These are phyloP conservation scores for Candida dubliniensis DNA, from an alignment of 1,139 yeast species.

Conservation along the genomic window DNA sequence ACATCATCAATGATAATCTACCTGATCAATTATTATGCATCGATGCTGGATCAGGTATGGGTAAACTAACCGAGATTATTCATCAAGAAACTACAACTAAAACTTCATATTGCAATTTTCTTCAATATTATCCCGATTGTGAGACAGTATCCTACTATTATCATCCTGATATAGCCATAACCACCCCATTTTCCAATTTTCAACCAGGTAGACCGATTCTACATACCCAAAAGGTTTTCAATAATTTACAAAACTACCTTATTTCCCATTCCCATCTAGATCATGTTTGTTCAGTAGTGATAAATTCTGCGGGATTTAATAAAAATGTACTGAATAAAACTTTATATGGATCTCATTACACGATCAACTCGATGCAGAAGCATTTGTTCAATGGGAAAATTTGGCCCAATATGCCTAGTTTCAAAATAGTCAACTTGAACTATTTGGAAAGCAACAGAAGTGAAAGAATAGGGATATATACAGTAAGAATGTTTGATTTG, in stretches of 20 bases:
- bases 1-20: slow-evolving; percentile 27
- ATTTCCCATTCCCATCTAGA: slow-evolving; percentile 87
- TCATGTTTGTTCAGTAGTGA: slow-evolving; percentile 66
- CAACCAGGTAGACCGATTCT: slow-evolving; percentile 7
- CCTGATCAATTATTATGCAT: slow-evolving; percentile 52
- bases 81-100: slow-evolving; percentile 21
- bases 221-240: slow-evolving; percentile 30
- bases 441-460: slow-evolving; percentile 19
- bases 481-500: slow-evolving; percentile 35
- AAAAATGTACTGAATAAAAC: slow-evolving; percentile 20
- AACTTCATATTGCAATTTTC: slow-evolving; percentile 16
- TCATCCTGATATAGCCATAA: slow-evolving; percentile 17
- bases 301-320: slow-evolving; percentile 66
- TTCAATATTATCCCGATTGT: slow-evolving; percentile 30
- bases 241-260: slow-evolving; percentile 45
- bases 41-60: slow-evolving; percentile 80
- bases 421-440: slow-evolving; percentile 28
- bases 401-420: slow-evolving; percentile 73
- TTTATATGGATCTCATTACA: slow-evolving; percentile 54
- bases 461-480: slow-evolving; percentile 20
- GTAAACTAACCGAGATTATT: slow-evolving; percentile 55
- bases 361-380: slow-evolving; percentile 51
- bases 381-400: slow-evolving; percentile 70
- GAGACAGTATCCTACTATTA: slow-evolving; percentile 11
- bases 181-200: slow-evolving; percentile 32